Conservation (phyloP, 108 stramenopile species). For the Skeletonema menzelii region DNA sequence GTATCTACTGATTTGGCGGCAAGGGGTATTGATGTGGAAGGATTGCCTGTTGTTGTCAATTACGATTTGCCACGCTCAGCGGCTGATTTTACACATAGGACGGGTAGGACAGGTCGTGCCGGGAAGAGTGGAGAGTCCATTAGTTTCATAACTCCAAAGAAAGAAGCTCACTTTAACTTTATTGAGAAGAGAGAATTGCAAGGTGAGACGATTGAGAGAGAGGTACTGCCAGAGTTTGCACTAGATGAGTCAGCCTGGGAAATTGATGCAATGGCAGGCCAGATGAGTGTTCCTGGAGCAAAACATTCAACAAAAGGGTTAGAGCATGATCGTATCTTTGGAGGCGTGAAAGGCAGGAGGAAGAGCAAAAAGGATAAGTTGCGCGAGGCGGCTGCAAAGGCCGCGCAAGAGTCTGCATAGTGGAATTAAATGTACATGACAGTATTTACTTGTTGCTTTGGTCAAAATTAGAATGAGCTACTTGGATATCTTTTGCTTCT, state of each 20-base stretch:
- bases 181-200: constrained; percentile 67
- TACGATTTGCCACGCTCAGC: constrained; percentile 88
- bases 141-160: constrained; percentile 84
- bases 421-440: not conserved
- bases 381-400: constrained; percentile 57
- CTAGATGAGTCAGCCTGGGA: constrained; percentile 66
- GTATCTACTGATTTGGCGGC: constrained; percentile 96
- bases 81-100: constrained; percentile 92
- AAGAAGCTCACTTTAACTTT: constrained; percentile 67
- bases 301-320: constrained; percentile 60
- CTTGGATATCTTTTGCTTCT: not conserved
- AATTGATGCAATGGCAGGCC: constrained; percentile 28
- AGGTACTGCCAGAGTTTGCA: constrained; percentile 60
- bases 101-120: constrained; percentile 96
- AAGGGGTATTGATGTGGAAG: constrained; percentile 93
- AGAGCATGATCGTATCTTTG: constrained; percentile 78
- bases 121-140: constrained; percentile 86
- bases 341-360: constrained; percentile 73
- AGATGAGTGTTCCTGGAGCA: constrained; percentile 50
- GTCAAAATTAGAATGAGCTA: not conserved
- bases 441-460: not conserved
- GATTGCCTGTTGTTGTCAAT: constrained; percentile 87
- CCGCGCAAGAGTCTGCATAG: constrained; percentile 2
- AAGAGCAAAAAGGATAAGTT: constrained; percentile 82
- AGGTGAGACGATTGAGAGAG: constrained; percentile 45